These are phyloP conservation scores for Hyaloscypha bicolor DNA, from an alignment of 495 filamentous ascomycete species.

Conservation along the genomic window DNA sequence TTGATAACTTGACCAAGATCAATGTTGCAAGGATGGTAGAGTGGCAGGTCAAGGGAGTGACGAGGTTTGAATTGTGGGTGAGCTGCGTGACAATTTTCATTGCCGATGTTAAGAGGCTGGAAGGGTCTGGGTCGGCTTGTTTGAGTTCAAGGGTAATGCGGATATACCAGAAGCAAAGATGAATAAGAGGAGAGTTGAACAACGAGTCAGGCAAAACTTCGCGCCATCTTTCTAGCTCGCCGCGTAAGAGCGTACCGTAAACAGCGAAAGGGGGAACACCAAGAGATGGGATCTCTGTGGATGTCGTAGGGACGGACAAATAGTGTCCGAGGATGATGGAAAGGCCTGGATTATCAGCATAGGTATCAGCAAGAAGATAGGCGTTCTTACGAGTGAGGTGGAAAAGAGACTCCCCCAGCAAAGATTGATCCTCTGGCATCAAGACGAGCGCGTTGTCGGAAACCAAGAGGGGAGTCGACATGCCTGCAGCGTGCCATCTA, in stretches of 20 bases:
- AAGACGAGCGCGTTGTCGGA: conserved; percentile 63
- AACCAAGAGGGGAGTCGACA: conserved; percentile 58
- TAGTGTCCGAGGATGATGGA: conserved; percentile 47
- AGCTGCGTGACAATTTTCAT: conserved; percentile 58
- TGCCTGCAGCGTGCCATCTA: conserved; percentile 74
- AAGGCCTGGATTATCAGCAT: conserved; percentile 31
- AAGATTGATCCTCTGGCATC: conserved; percentile 61
- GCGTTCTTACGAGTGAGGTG: conserved; percentile 65
- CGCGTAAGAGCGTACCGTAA: conserved; percentile 14
- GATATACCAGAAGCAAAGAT: conserved; percentile 75
- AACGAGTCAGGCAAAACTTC: conserved; percentile 45
- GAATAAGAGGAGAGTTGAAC: conserved; percentile 52
- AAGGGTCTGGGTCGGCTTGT: conserved; percentile 56
- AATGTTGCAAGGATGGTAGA: conserved; percentile 68
- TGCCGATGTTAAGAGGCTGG: conserved; percentile 64
- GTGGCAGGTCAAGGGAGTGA: conserved; percentile 72
- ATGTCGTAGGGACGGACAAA: conserved; percentile 39
- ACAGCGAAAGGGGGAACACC: background rate
- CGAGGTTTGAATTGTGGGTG: conserved; percentile 55
- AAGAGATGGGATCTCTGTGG: conserved; percentile 18
- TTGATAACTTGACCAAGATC: conserved; percentile 67
- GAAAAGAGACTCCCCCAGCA: conserved; percentile 66
- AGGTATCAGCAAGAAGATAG: background rate
- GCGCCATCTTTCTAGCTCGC: conserved; percentile 46
- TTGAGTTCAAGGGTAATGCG: conserved; percentile 62